Evolutionary conservation across 2,329 filamentous ascomycete species (phyloP).

Genomic region (Xylariaceae sp.): DNA sequence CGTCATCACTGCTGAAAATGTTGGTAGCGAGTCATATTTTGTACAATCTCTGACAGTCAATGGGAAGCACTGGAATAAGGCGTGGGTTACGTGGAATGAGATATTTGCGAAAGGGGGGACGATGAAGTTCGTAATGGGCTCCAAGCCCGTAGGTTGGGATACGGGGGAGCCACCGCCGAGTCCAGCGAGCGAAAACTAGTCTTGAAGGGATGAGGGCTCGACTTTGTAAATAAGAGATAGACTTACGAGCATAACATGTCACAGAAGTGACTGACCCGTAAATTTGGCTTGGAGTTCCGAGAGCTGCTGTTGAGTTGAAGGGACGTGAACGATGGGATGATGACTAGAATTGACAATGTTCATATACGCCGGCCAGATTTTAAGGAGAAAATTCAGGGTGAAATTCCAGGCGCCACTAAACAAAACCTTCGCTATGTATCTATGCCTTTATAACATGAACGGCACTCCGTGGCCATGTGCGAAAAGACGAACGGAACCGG

Average conservation of each 20-base stretch:
- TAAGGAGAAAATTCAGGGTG: background rate
- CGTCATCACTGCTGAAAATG: slow-evolving; percentile 48
- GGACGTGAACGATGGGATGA: background rate
- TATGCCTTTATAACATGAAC: slow-evolving; percentile 12
- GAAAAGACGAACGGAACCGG: slow-evolving; percentile 13
- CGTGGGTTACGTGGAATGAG: slow-evolving; percentile 62
- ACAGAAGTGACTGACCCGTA: background rate
- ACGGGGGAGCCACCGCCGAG: slow-evolving; percentile 57
- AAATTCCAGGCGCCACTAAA: slow-evolving; percentile 4
- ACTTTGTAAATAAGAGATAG: background rate
- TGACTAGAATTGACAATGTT: background rate
- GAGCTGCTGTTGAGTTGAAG: background rate
- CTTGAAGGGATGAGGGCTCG: background rate
- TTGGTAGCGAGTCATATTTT: slow-evolving; percentile 47
- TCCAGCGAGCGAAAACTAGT: slow-evolving; percentile 38
- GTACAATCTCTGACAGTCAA: slow-evolving; percentile 65
- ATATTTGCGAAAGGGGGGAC: slow-evolving; percentile 59
- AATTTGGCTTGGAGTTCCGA: background rate
- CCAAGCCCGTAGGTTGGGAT: slow-evolving; percentile 49
- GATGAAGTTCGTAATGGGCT: slow-evolving; percentile 60
- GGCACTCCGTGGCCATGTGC: slow-evolving; percentile 5
- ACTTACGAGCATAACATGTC: background rate
- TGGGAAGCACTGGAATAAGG: slow-evolving; percentile 54
- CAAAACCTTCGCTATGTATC: slow-evolving; percentile 18
- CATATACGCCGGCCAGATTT: background rate